Evolutionary conservation across 23 red algal genomes (phyloP).

Genomic region (Gracilaria gracilis): DNA sequence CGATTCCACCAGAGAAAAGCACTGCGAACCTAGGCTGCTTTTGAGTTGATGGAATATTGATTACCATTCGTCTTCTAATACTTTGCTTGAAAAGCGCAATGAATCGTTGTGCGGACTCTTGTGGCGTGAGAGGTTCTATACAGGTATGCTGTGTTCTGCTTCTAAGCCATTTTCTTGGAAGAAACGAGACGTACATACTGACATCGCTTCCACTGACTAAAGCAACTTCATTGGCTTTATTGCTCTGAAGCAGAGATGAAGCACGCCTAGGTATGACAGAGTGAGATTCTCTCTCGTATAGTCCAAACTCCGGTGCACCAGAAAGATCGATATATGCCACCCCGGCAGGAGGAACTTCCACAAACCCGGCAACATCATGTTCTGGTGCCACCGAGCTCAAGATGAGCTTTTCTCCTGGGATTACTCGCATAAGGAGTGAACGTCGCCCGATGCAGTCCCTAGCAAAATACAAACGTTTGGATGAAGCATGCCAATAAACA

Average conservation of each 20-base stretch:
- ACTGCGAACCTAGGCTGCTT: constrained; percentile 64
- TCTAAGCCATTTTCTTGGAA: constrained; percentile 37
- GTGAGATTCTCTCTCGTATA: constrained; percentile 1
- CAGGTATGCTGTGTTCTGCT: not conserved
- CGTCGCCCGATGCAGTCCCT: constrained; percentile 84
- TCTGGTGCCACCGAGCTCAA: constrained; percentile 58
- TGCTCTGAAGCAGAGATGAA: not conserved
- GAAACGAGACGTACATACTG: constrained; percentile 64
- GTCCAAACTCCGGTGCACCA: constrained; percentile 29
- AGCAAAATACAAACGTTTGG: constrained; percentile 63
- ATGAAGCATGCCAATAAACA: constrained; percentile 49
- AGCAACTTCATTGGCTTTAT: not conserved
- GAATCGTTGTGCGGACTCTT: constrained; percentile 38
- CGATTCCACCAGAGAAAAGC: constrained; percentile 95
- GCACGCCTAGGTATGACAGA: constrained; percentile 40
- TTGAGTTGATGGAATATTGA: not conserved
- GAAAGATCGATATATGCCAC: constrained; percentile 52
- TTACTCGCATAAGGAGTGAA: constrained; percentile 68
- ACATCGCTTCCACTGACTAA: constrained; percentile 34
- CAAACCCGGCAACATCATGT: constrained; percentile 5
- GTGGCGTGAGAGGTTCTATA: not conserved
- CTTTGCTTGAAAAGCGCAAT: constrained; percentile 33
- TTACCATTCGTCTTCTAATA: constrained; percentile 37
- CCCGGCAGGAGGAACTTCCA: constrained; percentile 62
- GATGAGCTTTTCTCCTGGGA: constrained; percentile 38